Base-by-base conservation (phyloP, 2,329 filamentous ascomycete genomes). In the Aspergillus ochraceoroseus region DNA sequence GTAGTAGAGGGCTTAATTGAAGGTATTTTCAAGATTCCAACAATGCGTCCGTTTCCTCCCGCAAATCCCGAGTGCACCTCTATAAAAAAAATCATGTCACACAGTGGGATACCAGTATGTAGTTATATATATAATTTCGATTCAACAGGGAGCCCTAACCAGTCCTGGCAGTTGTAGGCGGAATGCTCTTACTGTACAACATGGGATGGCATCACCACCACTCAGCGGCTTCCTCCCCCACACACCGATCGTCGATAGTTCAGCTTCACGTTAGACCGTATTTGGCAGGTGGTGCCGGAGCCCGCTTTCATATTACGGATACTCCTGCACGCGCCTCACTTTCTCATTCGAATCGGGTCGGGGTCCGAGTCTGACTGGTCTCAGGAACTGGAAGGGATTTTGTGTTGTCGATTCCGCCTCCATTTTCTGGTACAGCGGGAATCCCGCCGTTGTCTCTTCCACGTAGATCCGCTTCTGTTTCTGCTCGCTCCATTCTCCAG, bases 401-500 rank as follows among this genome's bases (percentile, higher is more conserved):
- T n/a, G n/a, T n/a, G n/a, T 59, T 57, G n/a, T 68, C 58, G 31
- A 73, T 55, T 32, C 32, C 9, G 69, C 35, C 29, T 62, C 75
- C 49, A 70, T 62, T 46, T 64, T 70, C 43, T 64, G 54, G 57
- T 79, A 79, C 12, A 76, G 38, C 0, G 59, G 62, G 42, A 61
- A 66, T 2, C 71, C 75, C 11, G 64, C 65, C 0, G 64, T 66
- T 31, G 74, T 75, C 6, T 73, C 70, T 43, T 77, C 73, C 1
- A 79, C 55, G 53, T 72, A 79, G 7, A 67, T 64, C 30, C 70
- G 66, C 9, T 62, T 47, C 0, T 65, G 61, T 1, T 63, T 76
- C 73, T 1, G 72, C 72, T 44, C 58, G 62, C 17, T 65, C 55
- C 5, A 70, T 43, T 0, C 75, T 75, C 71, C 72, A 78, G 30